Percentiles rank a stretch among this genome's conserved stretches.
Evolutionary conservation across 2,329 filamentous ascomycete genomes (phyloP).

Genomic region (Xenosphaeropsis pyriputrescens): DNA sequence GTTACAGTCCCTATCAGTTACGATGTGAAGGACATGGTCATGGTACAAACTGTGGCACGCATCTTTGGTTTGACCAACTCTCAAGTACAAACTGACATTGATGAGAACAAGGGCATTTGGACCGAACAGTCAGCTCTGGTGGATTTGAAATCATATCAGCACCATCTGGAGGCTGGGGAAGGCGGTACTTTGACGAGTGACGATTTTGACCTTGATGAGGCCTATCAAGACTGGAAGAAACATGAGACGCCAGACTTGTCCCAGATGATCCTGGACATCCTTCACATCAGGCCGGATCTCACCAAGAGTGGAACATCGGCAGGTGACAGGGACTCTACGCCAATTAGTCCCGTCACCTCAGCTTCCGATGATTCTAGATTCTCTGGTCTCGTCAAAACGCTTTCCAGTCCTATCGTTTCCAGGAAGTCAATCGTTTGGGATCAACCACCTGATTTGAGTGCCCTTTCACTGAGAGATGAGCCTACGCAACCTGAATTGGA

Average conservation of each 20-base stretch:
- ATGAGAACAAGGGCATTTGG: conserved; percentile 68
- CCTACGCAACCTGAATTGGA: conserved; percentile 25
- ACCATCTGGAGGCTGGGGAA: conserved; percentile 69
- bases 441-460: conserved; percentile 17
- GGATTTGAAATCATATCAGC: conserved; percentile 88
- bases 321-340: conserved; percentile 41
- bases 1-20: conserved; percentile 73
- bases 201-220: conserved; percentile 83
- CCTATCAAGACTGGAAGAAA: conserved; percentile 82
- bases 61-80: conserved; percentile 72
- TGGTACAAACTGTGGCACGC: conserved; percentile 74
- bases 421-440: conserved; percentile 22
- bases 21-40: conserved; percentile 92
- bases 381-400: conserved; percentile 33
- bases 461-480: conserved; percentile 15
- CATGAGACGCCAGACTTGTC: conserved; percentile 77
- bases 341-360: conserved; percentile 32
- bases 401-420: conserved; percentile 28
- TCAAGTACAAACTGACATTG: conserved; percentile 77
- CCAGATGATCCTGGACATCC: conserved; percentile 83
- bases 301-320: conserved; percentile 38
- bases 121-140: conserved; percentile 81
- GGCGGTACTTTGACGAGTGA: conserved; percentile 61
- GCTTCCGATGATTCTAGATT: conserved; percentile 23
- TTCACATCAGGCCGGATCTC: conserved; percentile 74